Evolutionary conservation across 768 basidiomycete species (phyloP), one percentile per base, ranked within the genome.

Genomic region (Tephrocybe sp.): DNA sequence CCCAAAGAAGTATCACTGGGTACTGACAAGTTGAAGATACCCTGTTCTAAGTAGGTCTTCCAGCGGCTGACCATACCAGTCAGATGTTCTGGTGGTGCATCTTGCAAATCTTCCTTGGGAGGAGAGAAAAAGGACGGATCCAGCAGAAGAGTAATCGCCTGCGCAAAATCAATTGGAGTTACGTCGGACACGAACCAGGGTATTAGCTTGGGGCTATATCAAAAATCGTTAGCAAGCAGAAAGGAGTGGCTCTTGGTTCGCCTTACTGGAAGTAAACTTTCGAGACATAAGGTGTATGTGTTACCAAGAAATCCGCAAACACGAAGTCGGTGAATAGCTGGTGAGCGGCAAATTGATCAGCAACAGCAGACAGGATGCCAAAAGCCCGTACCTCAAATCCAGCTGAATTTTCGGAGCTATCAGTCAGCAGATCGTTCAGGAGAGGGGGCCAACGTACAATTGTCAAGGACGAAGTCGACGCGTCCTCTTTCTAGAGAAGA

Each of bases 111-210:
- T 23, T 65, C 62, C 11, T 52, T 48, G 41, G 69, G 63, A 2
- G 60, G 55, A 3, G 66, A 57, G 60, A 86, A 83, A 73, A 94
- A 93, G 9, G 80, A 69, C 2, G 79, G 72, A 37, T 83, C 76
- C 37, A 86, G 74, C 1, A 94, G 72, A 6, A 73, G 73, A 1
- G 63, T 45, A 48, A 94, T 76, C 0, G 82, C 78, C 42, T 71
- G 65, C 21, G 63, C 57, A 65, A 97, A 97, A 65, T 99, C 95
- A 21, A 76, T 70, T 1, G 95, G 94, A 3, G 90, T 88, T 22
- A 94, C 93, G 64, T 97, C 92, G 10, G 90, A 93, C 39, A 97
- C 94, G 63, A 98, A 99, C 94, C 95, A 99, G 0, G 94, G 94
- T 44, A 97, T 88, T 8, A 88, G 72, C 65, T 99, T 97, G 0